phyloP scores from a whole-genome alignment of 148 eudicot species.

The Agrostemma githago region DNA sequence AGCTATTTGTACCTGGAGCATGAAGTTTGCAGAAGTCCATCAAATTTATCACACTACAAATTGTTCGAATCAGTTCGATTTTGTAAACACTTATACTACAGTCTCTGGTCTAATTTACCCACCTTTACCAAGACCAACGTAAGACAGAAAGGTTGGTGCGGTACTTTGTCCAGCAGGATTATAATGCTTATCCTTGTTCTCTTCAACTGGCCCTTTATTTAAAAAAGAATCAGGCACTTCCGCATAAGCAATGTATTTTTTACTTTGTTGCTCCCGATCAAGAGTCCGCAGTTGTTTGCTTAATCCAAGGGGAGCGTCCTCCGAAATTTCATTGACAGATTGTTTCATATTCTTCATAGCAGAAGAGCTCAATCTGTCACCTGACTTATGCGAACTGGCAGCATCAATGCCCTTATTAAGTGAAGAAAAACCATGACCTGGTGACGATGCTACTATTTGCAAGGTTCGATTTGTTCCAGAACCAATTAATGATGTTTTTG shows the following conservation, averaged over 20 bases:
- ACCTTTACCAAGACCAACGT: slow-evolving; percentile 25
- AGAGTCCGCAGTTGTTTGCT: slow-evolving; percentile 19
- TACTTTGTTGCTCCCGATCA: slow-evolving; percentile 18
- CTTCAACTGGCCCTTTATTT: slow-evolving; percentile 28
- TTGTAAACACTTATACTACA: slow-evolving; percentile 23
- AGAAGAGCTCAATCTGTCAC: slow-evolving; percentile 33
- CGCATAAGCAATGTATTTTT: slow-evolving; percentile 11
- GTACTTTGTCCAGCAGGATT: slow-evolving; percentile 14
- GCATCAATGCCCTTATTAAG: slow-evolving; percentile 25
- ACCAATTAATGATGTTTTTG: slow-evolving; percentile 13
- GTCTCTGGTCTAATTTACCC: slow-evolving; percentile 21
- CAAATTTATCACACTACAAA: background rate
- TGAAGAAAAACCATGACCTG: slow-evolving; percentile 27
- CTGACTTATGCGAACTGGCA: slow-evolving; percentile 24
- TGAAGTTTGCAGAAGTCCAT: slow-evolving; percentile 1
- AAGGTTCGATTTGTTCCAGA: slow-evolving; percentile 21
- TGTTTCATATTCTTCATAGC: slow-evolving; percentile 21
- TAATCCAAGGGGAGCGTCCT: slow-evolving; percentile 27
- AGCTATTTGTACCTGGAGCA: slow-evolving; percentile 31
- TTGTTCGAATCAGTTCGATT: background rate
- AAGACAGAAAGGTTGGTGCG: slow-evolving; percentile 19
- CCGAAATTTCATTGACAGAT: slow-evolving; percentile 18
- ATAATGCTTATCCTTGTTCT: slow-evolving; percentile 18
- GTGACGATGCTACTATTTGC: slow-evolving; percentile 15
- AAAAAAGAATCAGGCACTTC: slow-evolving; percentile 20